Evolutionary conservation across 495 filamentous ascomycete species (phyloP), one percentile per base, ranked within the genome.

Genomic region (Recurvomyces mirabilis): DNA sequence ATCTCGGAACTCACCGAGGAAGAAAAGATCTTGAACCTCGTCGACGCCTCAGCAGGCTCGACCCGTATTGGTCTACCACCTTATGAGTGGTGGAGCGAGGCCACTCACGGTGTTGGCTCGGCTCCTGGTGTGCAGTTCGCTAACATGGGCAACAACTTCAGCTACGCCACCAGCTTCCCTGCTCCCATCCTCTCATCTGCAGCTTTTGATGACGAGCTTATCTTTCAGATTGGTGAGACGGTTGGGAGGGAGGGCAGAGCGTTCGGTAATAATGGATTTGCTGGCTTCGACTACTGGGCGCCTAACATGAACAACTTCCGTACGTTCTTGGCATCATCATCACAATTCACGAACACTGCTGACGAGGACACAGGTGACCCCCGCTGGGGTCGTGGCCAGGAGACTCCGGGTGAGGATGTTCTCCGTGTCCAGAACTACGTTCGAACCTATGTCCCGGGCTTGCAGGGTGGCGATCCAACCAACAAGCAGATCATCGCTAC

Each of bases 161-260:
- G 60, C 53, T 77, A 73, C 60, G 70, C 75, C 0, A 81, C 77
- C 0, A 76, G 74, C 0, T 80, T 81, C 54, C 77, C 78, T 0
- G 65, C 68, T 52, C 76, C 77, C 0, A 77, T 82, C 32, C 53
- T 70, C 0, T 68, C 73, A 47, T 73, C 69, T 45, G 74, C 78
- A 0, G 69, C 76, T 2, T 69, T 81, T 48, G 74, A 82, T 47
- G 71, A 73, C 45, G 63, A 69, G 1, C 49, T 81, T 49, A 74
- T 82, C 58, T 61, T 67, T n/a, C 60, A 67, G 20, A 72, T 82
- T 13, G 75, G 68, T 14, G 62, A 52, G 2, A 68, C 76, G 5
- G 72, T 83, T 24, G 68, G 68, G 11, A 82, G 69, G 4, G 77
- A 85, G 55, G 75, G 71, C 5, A 65, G 80, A 17, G 79, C 79